Base-by-base conservation (phyloP, 257 asterid species). In the Scutellaria barbata region DNA sequence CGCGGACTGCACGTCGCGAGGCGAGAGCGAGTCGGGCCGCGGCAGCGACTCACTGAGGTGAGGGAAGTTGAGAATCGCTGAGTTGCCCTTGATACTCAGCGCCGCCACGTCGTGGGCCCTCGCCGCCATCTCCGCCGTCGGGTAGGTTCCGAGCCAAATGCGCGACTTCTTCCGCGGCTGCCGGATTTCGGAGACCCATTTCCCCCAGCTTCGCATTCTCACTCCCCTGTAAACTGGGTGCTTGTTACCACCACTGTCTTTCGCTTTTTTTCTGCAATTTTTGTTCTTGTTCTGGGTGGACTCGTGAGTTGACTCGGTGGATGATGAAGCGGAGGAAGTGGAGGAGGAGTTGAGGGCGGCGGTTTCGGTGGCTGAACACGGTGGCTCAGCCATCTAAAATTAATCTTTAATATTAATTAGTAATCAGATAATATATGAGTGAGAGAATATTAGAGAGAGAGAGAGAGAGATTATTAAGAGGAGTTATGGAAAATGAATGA, bases 81-180 rank as follows among this genome's bases (percentile, higher is more conserved):
- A 74, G 39, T 68, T 45, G 0, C 88, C 88, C 76, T 88, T 88
- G 51, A 88, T 83, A 48, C 89, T 75, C 33, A 83, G 47, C n/a
- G 86, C 90, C 4, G 95, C 95, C 51, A 86, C 95, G 75, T 88
- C 95, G 60, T 88, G 95, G 3, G 95, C 95, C 33, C 95, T 51
- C 20, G 95, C 95, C 5, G 95, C 95, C 95, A 85, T 86, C 53
- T 88, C 95, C 37, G 95, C 85, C 48, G 87, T 83, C 3, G 89
- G 79, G 40, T 86, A 88, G 0, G 95, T 88, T 0, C 95, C 95
- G 0, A 88, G 89, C 95, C 95, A 88, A 61, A 88, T 88, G 57
- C 95, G 88, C 22, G 92, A 73, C 37, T 86, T 88, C 76, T 86
- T 86, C 69, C 83, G 69, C 42, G 95, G 95, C 75, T 88, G 89